These are phyloP conservation scores for Ostreobium quekettii DNA, from an alignment of 139 green algal species.

Conservation along the genomic window DNA sequence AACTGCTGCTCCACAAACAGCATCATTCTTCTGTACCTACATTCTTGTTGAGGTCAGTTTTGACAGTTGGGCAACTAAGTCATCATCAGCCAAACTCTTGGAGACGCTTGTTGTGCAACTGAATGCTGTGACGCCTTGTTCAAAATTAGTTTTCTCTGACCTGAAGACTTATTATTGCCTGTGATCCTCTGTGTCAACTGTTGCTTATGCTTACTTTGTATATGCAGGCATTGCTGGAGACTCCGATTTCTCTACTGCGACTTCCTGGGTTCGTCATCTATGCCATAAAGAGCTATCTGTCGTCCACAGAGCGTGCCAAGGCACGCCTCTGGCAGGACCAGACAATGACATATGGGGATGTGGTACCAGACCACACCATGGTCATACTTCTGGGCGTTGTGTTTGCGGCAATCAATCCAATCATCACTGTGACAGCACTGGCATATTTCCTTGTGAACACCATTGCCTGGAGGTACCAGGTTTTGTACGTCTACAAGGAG, in stretches of 20 bases:
- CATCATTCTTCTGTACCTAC: conserved; percentile 45
- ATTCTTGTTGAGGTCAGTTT: conserved; percentile 11
- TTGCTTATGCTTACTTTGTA: too few relatives aligned
- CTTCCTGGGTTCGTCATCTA: conserved; percentile 23
- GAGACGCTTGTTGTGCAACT: too few relatives aligned
- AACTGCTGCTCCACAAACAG: conserved; percentile 35
- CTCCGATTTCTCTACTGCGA: conserved; percentile 24
- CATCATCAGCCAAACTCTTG: too few relatives aligned
- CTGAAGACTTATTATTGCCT: too few relatives aligned
- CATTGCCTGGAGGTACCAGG: conserved; percentile 10
- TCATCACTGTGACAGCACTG: background rate
- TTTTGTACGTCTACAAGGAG: conserved; percentile 12
- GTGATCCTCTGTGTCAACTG: too few relatives aligned
- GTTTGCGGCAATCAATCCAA: conserved; percentile 7
- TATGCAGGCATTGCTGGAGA: background rate
- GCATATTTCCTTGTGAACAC: conserved; percentile 1
- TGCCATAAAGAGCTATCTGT: conserved; percentile 26
- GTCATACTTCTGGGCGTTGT: conserved; percentile 11
- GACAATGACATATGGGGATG: conserved; percentile 10
- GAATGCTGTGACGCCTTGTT: too few relatives aligned
- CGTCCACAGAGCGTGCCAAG: conserved; percentile 17
- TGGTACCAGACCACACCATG: conserved; percentile 1
- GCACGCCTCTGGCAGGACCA: conserved; percentile 26
- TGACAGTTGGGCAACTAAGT: too few relatives aligned
- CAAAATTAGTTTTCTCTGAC: too few relatives aligned